Percentiles rank a stretch among this genome's conserved stretches.
Conservation (phyloP, 2,329 filamentous ascomycete species). For the Podosphaera xanthii region DNA sequence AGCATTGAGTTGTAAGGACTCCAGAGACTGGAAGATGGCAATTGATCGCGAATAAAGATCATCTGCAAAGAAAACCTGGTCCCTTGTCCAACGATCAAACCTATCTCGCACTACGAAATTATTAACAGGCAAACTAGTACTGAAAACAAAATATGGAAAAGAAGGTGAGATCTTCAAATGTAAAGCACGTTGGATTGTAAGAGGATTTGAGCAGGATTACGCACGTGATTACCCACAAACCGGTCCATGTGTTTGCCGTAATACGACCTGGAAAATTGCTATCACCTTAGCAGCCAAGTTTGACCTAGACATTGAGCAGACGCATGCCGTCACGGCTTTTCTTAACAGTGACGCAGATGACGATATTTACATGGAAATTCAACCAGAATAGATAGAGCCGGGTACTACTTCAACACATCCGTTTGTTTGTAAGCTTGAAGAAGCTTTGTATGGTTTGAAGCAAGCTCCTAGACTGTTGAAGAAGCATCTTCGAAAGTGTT, state of each 20-base stretch:
- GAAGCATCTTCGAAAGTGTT: neutral
- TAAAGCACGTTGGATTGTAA: neutral
- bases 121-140: neutral
- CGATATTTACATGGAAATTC: neutral
- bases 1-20: neutral
- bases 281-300: neutral
- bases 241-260: neutral
- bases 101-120: neutral
- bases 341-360: neutral
- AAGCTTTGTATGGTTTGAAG: neutral
- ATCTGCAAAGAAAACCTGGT: conserved; percentile 1
- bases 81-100: neutral
- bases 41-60: conserved; percentile 1
- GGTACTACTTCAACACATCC: neutral
- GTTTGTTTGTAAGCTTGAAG: neutral
- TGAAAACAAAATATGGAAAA: neutral
- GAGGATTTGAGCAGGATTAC: neutral
- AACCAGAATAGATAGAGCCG: neutral
- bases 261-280: neutral
- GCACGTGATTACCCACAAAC: neutral
- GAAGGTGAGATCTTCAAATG: neutral
- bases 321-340: neutral
- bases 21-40: neutral
- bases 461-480: neutral
- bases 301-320: neutral